phyloP scores from a whole-genome alignment of 2,329 filamentous ascomycete species.

The Fusarium nygamai region DNA sequence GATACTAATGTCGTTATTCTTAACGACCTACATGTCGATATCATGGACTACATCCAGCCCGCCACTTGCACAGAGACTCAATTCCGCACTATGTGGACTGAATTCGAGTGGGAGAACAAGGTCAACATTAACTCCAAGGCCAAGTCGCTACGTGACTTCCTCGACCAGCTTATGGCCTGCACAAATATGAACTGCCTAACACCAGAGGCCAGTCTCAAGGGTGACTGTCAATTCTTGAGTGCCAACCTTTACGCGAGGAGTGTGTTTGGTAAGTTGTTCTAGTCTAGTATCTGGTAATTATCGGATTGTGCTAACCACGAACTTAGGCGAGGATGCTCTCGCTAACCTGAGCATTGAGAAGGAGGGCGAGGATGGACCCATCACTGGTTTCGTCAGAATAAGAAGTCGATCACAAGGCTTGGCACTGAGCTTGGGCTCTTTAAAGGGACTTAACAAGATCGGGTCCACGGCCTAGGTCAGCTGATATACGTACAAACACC shows the following conservation, averaged over 20 bases:
- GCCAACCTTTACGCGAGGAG: constrained; percentile 96
- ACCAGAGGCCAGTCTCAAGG: constrained; percentile 94
- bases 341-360: constrained; percentile 98
- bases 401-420: constrained; percentile 95
- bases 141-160: constrained; percentile 89
- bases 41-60: constrained; percentile 99
- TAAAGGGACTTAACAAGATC: constrained; percentile 93
- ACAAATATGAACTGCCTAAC: constrained; percentile 99
- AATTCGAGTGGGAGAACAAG: constrained; percentile 99
- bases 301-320: constrained; percentile 37
- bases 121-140: constrained; percentile 99
- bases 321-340: constrained; percentile 93
- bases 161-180: constrained; percentile 93
- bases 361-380: constrained; percentile 92
- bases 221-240: constrained; percentile 97
- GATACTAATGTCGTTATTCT: constrained; percentile 98
- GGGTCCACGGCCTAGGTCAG: constrained; percentile 51
- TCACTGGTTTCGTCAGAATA: constrained; percentile 98
- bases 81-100: constrained; percentile 99
- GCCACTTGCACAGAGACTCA: constrained; percentile 97
- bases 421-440: constrained; percentile 89
- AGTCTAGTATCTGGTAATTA: neutral
- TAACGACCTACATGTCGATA: constrained; percentile 97
- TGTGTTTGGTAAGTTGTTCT: constrained; percentile 85
- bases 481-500: constrained; percentile 16